Evolutionary conservation across 2,329 filamentous ascomycete genomes (phyloP).

Genomic region (Alternaria solani): DNA sequence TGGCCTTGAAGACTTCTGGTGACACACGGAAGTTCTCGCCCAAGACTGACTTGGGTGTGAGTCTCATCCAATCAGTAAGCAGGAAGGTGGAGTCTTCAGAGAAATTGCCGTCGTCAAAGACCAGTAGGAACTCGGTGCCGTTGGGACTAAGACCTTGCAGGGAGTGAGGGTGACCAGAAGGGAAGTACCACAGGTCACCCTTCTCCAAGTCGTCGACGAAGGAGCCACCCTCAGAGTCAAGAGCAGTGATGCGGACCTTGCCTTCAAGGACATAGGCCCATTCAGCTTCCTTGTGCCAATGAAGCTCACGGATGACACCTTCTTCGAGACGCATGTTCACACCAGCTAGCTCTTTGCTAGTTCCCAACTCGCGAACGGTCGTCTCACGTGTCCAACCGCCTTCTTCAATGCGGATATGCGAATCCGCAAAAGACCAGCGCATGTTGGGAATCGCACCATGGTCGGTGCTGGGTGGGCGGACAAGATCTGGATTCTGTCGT

Average conservation of each 20-base stretch:
- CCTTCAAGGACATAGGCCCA: slow-evolving; percentile 80
- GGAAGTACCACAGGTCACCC: slow-evolving; percentile 84
- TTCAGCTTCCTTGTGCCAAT: slow-evolving; percentile 83
- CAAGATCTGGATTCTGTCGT: slow-evolving; percentile 73
- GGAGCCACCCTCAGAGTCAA: slow-evolving; percentile 77
- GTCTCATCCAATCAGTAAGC: slow-evolving; percentile 76
- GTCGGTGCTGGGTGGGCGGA: slow-evolving; percentile 77
- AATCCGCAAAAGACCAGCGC: slow-evolving; percentile 67
- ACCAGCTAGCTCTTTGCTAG: slow-evolving; percentile 74
- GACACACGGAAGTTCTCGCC: slow-evolving; percentile 78
- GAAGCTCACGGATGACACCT: slow-evolving; percentile 77
- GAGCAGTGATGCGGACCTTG: slow-evolving; percentile 73
- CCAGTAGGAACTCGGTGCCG: slow-evolving; percentile 70
- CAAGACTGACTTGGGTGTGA: slow-evolving; percentile 75
- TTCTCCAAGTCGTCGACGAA: slow-evolving; percentile 80
- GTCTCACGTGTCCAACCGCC: slow-evolving; percentile 81
- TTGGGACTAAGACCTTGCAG: slow-evolving; percentile 75
- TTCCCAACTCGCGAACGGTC: slow-evolving; percentile 69
- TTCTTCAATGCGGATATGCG: slow-evolving; percentile 65
- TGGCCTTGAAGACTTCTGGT: slow-evolving; percentile 72
- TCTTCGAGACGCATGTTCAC: slow-evolving; percentile 80
- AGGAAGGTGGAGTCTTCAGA: slow-evolving; percentile 74
- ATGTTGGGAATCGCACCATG: slow-evolving; percentile 75
- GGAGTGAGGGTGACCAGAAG: slow-evolving; percentile 77
- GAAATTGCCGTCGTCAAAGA: slow-evolving; percentile 68